Base-by-base conservation (phyloP, 1,139 yeast species). In the Suhomyces anneliseae region DNA sequence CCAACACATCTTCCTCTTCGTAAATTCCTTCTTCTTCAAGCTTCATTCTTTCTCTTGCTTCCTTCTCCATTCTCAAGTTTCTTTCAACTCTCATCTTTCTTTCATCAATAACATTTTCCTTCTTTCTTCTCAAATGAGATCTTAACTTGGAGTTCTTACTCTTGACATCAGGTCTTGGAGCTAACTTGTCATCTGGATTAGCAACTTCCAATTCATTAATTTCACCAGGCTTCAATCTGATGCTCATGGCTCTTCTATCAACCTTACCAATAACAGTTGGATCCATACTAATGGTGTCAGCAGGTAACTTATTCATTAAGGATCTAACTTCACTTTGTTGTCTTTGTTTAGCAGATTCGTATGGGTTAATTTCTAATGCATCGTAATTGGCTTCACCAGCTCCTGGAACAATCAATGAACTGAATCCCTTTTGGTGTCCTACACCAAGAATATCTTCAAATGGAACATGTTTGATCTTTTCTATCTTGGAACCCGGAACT, bases 371-470 rank as follows among this genome's bases (percentile, higher is more conserved):
- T 68, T 95, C 99, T 61, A 90, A 72, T 2, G 99, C 92, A 73
- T 95, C 99, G 64, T 81, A 92, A 70, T 95, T 95, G 51, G 99
- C 97, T 70, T 95, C 99, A 74, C 99, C 99, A 43, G 98, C 76
- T 36, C 99, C 99, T 35, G 99, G 99, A 48, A 93, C 79, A 55
- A 95, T 87, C 48, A 95, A 60, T 24, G 95, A 86, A 27, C 86
- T 81, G 46, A 90, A 77, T 26, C 98, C 97, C 11, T 72, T 69
- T 43, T 81, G 77, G 62, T 90, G 96, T 2, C 98, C 98, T 8
- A 87, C 81, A 19, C 97, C 96, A 31, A 95, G 75, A 24, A 93
- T 76, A 87, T 95, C 99, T 70, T 95, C 99, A 66, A 85, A 93
- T 11, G 99, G 99, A 27, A 93, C 95, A 63, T 86, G 90, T 58